phyloP scores from a whole-genome alignment of 768 basidiomycete genomes.

The Gautieria morchelliformis region DNA sequence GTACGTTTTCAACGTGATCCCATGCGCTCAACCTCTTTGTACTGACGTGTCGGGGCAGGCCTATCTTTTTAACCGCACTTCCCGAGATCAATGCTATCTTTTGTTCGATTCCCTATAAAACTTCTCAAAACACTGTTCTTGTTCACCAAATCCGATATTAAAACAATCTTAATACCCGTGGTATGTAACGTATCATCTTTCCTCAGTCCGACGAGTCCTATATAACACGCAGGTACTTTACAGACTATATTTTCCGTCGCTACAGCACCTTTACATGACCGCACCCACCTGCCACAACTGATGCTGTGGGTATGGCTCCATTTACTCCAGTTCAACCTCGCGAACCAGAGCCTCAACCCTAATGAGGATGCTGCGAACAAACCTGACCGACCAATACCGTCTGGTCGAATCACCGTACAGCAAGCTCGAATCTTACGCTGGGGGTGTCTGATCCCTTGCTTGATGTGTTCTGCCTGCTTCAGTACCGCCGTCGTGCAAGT shows the following conservation, averaged over 20 bases:
- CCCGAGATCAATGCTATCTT: background rate
- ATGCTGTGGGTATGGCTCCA: constrained; percentile 38
- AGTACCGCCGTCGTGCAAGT: constrained; percentile 22
- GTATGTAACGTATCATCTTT: constrained; percentile 23
- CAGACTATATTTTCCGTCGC: constrained; percentile 27
- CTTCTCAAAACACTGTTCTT: constrained; percentile 6
- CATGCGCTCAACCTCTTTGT: no score
- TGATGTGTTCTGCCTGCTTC: constrained; percentile 25
- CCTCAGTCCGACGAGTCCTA: no score
- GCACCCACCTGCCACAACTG: constrained; percentile 16
- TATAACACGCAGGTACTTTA: no score
- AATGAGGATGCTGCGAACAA: constrained; percentile 38
- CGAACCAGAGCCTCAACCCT: constrained; percentile 33
- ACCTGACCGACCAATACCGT: constrained; percentile 35
- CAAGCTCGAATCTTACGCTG: constrained; percentile 29
- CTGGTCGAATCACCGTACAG: constrained; percentile 29
- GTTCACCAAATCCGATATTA: constrained; percentile 33
- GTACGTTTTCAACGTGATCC: no score
- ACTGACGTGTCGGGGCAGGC: no score
- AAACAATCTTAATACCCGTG: constrained; percentile 37
- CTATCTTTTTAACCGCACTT: background rate
- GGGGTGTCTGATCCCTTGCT: constrained; percentile 25
- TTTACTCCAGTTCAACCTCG: constrained; percentile 33
- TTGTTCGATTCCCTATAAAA: background rate
- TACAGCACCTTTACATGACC: constrained; percentile 22